Percentiles rank a stretch among this genome's conserved stretches.
Evolutionary conservation across 2,329 filamentous ascomycete genomes (phyloP).

Genomic region (Didymella sp.): DNA sequence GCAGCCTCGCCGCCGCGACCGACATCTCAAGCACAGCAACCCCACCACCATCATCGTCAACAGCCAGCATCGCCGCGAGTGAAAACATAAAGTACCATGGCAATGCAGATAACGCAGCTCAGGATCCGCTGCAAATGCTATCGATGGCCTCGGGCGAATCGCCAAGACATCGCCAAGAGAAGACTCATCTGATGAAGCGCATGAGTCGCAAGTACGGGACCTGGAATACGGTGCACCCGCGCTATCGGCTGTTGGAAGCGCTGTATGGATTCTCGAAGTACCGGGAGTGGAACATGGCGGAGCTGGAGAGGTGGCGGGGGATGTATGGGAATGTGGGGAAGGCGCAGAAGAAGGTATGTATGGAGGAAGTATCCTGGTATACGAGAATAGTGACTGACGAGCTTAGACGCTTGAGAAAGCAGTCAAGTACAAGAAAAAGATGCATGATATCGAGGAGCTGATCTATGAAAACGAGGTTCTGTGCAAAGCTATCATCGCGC

Average conservation of each 20-base stretch:
- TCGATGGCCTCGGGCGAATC: slow-evolving; percentile 20
- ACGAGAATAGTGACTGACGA: no score
- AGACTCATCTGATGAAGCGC: slow-evolving; percentile 27
- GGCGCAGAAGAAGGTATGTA: slow-evolving; percentile 32
- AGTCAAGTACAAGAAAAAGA: slow-evolving; percentile 49
- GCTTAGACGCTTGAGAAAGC: slow-evolving; percentile 28
- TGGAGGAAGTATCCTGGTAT: no score
- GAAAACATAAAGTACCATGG: background rate
- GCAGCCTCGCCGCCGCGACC: background rate
- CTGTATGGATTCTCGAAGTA: slow-evolving; percentile 31
- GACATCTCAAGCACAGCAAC: background rate
- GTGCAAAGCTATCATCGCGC: slow-evolving; percentile 56
- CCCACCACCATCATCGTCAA: background rate
- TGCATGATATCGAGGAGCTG: slow-evolving; percentile 54
- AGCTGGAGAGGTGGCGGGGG: slow-evolving; percentile 32
- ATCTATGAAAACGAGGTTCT: slow-evolving; percentile 56
- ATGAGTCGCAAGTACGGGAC: slow-evolving; percentile 29
- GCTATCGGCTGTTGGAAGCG: slow-evolving; percentile 32
- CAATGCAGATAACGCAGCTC: background rate
- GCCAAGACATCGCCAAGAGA: slow-evolving; percentile 29
- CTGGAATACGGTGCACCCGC: slow-evolving; percentile 27
- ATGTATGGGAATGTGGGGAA: slow-evolving; percentile 34
- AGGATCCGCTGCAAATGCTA: slow-evolving; percentile 20
- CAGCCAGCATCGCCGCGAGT: background rate
- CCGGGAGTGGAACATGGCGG: slow-evolving; percentile 27